These are phyloP conservation scores for Pestalotiopsis fici DNA, from an alignment of 2,329 filamentous ascomycete species.

Conservation along the genomic window DNA sequence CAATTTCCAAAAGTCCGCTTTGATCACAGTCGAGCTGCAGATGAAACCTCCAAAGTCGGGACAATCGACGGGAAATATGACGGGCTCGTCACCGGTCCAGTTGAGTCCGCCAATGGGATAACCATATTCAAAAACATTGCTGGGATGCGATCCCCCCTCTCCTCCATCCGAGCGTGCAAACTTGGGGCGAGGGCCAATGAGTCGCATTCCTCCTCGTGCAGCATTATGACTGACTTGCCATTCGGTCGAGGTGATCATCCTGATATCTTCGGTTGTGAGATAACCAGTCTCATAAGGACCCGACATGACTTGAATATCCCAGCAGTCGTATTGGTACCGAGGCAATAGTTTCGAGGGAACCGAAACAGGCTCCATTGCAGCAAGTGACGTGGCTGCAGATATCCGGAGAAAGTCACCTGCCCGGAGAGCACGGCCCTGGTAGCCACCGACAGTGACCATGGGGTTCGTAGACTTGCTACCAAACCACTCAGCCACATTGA, in stretches of 20 bases:
- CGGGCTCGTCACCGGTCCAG: conserved; percentile 62
- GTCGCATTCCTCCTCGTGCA: conserved; percentile 59
- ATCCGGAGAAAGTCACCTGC: conserved; percentile 54
- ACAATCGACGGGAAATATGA: conserved; percentile 60
- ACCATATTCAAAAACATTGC: conserved; percentile 60
- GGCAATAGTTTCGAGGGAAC: conserved; percentile 49
- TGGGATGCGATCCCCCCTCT: conserved; percentile 64
- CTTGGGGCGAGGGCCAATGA: conserved; percentile 58
- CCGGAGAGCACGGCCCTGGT: conserved; percentile 57
- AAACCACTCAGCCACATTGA: conserved; percentile 55
- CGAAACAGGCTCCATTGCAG: conserved; percentile 14
- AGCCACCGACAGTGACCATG: conserved; percentile 58
- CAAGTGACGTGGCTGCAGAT: conserved; percentile 34
- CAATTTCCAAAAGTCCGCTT: conserved; percentile 61
- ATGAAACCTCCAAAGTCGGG: conserved; percentile 64
- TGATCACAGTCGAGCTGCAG: conserved; percentile 54
- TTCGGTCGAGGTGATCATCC: conserved; percentile 56
- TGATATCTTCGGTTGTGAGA: conserved; percentile 49
- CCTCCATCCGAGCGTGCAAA: conserved; percentile 63
- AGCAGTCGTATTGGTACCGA: conserved; percentile 43
- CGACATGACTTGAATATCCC: conserved; percentile 55
- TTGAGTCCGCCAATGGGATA: conserved; percentile 60
- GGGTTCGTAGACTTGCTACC: conserved; percentile 61
- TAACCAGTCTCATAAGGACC: conserved; percentile 59
- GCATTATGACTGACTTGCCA: conserved; percentile 65